Conservation (phyloP, 257 asterid genomes). For the Prunella vulgaris region DNA sequence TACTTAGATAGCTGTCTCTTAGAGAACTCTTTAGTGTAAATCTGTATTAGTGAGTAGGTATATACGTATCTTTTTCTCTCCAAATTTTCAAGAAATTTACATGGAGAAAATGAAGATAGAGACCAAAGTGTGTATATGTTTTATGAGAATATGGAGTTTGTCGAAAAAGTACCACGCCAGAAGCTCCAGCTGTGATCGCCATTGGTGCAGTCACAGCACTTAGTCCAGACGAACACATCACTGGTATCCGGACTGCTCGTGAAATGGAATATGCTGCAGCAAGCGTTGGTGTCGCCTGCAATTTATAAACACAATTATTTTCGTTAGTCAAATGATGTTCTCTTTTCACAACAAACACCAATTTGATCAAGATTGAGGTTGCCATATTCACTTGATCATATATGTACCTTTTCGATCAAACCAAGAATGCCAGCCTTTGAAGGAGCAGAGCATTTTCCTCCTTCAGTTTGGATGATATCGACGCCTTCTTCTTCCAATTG, state of each 20-base stretch:
- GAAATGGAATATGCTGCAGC: constrained; percentile 89
- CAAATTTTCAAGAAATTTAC: too few relatives aligned
- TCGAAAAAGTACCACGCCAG: constrained; percentile 67
- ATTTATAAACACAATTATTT: not conserved
- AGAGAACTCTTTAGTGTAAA: too few relatives aligned
- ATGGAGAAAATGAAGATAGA: too few relatives aligned
- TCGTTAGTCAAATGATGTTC: constrained; percentile 4
- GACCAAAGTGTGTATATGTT: not conserved
- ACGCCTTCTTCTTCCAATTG: constrained; percentile 74
- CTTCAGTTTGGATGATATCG: constrained; percentile 88
- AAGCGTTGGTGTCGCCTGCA: constrained; percentile 78
- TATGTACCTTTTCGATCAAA: constrained; percentile 69
- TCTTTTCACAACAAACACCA: not conserved
- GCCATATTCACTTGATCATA: not conserved
- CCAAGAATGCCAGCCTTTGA: constrained; percentile 81
- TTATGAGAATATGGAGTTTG: not conserved
- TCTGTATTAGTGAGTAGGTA: too few relatives aligned
- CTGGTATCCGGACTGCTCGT: constrained; percentile 70
- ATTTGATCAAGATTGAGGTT: not conserved
- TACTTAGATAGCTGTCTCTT: too few relatives aligned
- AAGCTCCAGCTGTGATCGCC: constrained; percentile 92
- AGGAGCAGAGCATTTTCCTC: constrained; percentile 76
- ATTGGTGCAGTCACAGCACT: constrained; percentile 87
- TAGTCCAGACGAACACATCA: constrained; percentile 88
- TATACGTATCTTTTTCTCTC: too few relatives aligned